A percentile compares a stretch with the other conserved stretches of the same genome.
phyloP scores from a whole-genome alignment of 306 rosid species.

The Lathyrus aphaca region DNA sequence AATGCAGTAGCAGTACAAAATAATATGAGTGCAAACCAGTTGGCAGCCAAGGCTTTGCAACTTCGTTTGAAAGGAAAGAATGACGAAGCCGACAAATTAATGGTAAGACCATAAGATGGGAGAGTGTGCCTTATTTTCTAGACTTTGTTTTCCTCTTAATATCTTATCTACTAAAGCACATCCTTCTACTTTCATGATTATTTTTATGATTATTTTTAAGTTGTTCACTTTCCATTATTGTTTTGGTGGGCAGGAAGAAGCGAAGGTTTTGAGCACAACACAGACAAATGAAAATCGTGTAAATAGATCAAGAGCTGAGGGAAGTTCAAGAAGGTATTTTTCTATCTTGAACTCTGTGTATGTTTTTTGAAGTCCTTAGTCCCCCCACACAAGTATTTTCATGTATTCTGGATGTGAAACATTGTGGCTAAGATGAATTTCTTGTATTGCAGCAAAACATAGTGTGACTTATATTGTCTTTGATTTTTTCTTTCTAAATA shows the following conservation, averaged over 20 bases:
- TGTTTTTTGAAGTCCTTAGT: conserved; percentile 4
- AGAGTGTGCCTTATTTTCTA: conserved; percentile 2
- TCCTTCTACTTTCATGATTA: conserved; percentile 27
- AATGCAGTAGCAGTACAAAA: conserved; percentile 40
- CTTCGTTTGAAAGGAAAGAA: conserved; percentile 90
- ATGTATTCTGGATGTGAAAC: conserved; percentile 30
- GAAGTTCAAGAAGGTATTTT: conserved; percentile 64
- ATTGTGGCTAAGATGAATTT: conserved; percentile 28
- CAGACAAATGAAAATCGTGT: conserved; percentile 48
- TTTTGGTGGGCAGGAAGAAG: conserved; percentile 69
- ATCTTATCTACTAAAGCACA: conserved; percentile 25
- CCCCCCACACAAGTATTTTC: neutral
- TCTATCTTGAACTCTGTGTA: conserved; percentile 13
- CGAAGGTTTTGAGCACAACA: conserved; percentile 55
- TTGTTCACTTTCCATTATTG: neutral
- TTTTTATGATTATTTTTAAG: no score
- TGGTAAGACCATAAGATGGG: conserved; percentile 54
- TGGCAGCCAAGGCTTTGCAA: conserved; percentile 97
- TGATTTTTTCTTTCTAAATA: no score
- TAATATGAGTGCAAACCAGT: conserved; percentile 78
- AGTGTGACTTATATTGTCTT: neutral
- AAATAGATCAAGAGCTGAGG: conserved; percentile 45
- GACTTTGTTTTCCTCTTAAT: conserved; percentile 2
- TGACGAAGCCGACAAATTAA: conserved; percentile 80
- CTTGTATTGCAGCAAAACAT: conserved; percentile 18